Percentiles rank a stretch among this genome's conserved stretches.
Evolutionary conservation across 352 stramenopile species (phyloP).

Genomic region (Phytophthora idaei): DNA sequence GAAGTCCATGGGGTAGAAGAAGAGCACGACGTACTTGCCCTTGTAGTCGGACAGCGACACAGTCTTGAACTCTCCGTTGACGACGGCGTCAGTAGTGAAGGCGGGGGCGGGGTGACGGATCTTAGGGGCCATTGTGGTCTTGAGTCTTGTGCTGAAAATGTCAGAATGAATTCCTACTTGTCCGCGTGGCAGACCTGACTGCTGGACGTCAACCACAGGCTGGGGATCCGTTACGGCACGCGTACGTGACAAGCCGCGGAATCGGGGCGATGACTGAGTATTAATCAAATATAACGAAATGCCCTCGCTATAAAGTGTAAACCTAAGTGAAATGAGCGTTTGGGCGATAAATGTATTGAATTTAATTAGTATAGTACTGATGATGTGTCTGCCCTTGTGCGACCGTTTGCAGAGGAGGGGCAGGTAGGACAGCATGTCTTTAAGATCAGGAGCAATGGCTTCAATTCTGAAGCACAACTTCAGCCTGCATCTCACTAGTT

Average conservation of each 20-base stretch:
- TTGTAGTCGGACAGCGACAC: conserved; percentile 84
- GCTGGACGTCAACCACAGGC: conserved; percentile 10
- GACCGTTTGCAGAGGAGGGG: conserved; percentile 9
- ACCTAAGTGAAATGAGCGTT: too few species aligned
- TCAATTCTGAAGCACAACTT: conserved; percentile 16
- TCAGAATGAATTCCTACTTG: conserved; percentile 5
- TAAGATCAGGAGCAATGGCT: conserved; percentile 7
- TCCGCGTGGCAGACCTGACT: not conserved
- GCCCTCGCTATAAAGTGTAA: not conserved
- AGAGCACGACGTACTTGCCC: conserved; percentile 91
- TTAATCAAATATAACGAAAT: conserved; percentile 6
- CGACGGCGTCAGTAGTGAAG: conserved; percentile 79
- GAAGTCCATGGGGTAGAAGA: conserved; percentile 93
- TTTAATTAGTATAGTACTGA: not conserved
- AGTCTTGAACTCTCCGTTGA: conserved; percentile 85
- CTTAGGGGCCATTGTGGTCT: conserved; percentile 51
- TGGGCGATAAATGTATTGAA: not conserved
- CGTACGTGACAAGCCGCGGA: conserved; percentile 7
- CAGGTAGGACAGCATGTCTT: conserved; percentile 24
- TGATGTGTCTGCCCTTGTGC: conserved; percentile 13
- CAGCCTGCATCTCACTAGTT: conserved; percentile 23
- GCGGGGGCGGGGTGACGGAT: conserved; percentile 68
- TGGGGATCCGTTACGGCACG: conserved; percentile 16
- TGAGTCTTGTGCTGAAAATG: conserved; percentile 15
- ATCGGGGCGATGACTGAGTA: conserved; percentile 3